Base-by-base conservation (phyloP, 345 rosid genomes). In the Eucalyptus albens region DNA sequence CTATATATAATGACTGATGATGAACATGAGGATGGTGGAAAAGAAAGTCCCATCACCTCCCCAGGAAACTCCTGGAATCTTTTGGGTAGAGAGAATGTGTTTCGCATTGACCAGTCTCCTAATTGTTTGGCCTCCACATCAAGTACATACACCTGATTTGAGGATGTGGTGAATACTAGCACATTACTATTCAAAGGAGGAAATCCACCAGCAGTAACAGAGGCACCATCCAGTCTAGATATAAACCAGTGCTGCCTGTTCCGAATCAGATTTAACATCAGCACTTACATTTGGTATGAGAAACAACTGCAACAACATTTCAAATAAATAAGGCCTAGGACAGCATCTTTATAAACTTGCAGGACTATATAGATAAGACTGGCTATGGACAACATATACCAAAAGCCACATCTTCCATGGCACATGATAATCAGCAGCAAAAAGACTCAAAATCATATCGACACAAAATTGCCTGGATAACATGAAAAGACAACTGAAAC, bases 201-300 rank as follows among this genome's bases (percentile, higher is more conserved):
- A 88, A 97, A 97, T 88, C 98, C 99, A 90, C 94, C 99, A 86
- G 99, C 97, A 47, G 98, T 93, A 69, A 97, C 96, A 82, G 98
- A 97, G 89, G 99, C 98, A 90, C 98, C 98, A 89, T 96, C 97
- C 91, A 97, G 92, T 91, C 98, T 96, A 86, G 98, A 94, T 88
- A 96, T 95, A 93, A 97, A 97, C 99, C 99, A 97, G 86, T 97
- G 99, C 91, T 97, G 99, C 94, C 99, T 97, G 94, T 89, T 89
- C 87, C 53, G 33, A 86, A 50, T 86, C 72, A 89, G 69, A 90
- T 26, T 83, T 60, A 69, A 87, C n/a, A 65, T 67, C 80, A 88
- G 33, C 80, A 60, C 60, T 81, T 69, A 45, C 53, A 88, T 26
- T 60, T 53, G 88, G 85, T 60, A 56, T 56, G 82, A 50, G 29